Percentiles rank a stretch among this genome's conserved stretches.
Conservation (phyloP, 805 yeast species). For the Lachancea waltii region DNA sequence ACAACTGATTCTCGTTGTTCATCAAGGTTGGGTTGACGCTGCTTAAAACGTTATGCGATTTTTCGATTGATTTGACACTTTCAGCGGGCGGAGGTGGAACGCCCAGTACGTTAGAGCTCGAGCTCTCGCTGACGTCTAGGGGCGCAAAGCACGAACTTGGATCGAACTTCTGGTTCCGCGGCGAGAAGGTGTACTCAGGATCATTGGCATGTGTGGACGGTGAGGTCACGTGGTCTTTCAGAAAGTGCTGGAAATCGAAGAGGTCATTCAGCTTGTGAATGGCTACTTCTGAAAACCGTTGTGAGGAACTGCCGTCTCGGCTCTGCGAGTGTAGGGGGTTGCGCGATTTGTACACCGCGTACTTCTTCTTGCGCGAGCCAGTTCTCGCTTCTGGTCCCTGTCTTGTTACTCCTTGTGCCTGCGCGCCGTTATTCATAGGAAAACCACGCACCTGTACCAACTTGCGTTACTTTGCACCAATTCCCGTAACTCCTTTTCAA, state of each 20-base stretch:
- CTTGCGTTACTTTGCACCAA: too few species aligned
- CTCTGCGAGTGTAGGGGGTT: background rate
- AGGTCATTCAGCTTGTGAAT: conserved; percentile 10
- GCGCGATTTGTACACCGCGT: background rate
- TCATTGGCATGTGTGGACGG: background rate
- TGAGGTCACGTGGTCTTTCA: background rate
- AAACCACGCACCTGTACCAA: too few species aligned
- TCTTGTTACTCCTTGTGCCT: background rate
- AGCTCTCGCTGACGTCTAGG: background rate
- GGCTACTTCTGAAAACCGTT: background rate
- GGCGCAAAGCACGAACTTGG: background rate
- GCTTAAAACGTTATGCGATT: background rate
- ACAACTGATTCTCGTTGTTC: conserved; percentile 8
- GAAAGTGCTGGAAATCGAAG: conserved; percentile 10
- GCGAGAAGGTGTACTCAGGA: background rate
- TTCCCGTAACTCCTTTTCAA: too few species aligned
- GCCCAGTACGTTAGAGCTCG: background rate
- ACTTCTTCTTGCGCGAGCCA: background rate
- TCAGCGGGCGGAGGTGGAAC: background rate
- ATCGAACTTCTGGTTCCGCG: background rate
- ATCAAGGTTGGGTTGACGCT: background rate
- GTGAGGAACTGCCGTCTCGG: background rate
- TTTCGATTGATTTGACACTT: background rate
- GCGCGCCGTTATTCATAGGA: background rate
- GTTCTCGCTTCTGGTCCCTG: too few species aligned